Percentiles rank a stretch among this genome's conserved stretches.
Evolutionary conservation across 2,329 filamentous ascomycete genomes (phyloP).

Genomic region (Verticillium dahliae): DNA sequence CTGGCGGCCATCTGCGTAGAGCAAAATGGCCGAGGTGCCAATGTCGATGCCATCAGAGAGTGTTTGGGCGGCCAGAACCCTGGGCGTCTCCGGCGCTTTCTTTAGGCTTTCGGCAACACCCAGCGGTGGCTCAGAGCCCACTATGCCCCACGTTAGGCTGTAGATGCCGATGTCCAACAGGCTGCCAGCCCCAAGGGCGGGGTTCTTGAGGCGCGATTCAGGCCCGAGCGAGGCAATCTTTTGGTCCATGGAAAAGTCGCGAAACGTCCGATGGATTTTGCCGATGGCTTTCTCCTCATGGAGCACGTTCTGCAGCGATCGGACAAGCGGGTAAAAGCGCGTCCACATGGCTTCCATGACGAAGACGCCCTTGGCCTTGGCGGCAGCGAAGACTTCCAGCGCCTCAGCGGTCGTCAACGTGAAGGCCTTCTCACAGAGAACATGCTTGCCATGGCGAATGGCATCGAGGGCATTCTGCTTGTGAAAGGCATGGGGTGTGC

Average conservation of each 20-base stretch:
- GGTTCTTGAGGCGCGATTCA: slow-evolving; percentile 27
- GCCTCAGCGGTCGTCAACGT: slow-evolving; percentile 31
- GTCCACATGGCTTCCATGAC: slow-evolving; percentile 41
- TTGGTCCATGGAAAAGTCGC: slow-evolving; percentile 31
- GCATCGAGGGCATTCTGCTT: slow-evolving; percentile 34
- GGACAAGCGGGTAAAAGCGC: slow-evolving; percentile 31
- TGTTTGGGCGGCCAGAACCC: slow-evolving; percentile 27
- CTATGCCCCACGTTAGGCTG: slow-evolving; percentile 30
- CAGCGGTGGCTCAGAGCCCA: slow-evolving; percentile 22
- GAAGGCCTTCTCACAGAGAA: slow-evolving; percentile 40
- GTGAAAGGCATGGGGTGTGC: slow-evolving; percentile 37
- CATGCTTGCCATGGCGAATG: slow-evolving; percentile 32
- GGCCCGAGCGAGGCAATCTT: slow-evolving; percentile 21
- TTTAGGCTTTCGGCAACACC: slow-evolving; percentile 13
- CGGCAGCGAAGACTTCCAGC: slow-evolving; percentile 29
- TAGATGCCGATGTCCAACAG: slow-evolving; percentile 39
- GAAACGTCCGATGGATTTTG: slow-evolving; percentile 27
- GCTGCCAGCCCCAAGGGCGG: slow-evolving; percentile 31
- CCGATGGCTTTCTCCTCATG: slow-evolving; percentile 33
- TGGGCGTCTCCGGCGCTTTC: slow-evolving; percentile 17
- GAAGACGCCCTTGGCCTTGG: slow-evolving; percentile 30
- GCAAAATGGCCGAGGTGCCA: slow-evolving; percentile 28
- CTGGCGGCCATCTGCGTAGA: slow-evolving; percentile 28
- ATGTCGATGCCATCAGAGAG: slow-evolving; percentile 26
- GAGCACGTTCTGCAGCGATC: slow-evolving; percentile 24